A percentile compares a stretch with the other conserved stretches of the same genome.
These are phyloP conservation scores for Scytalidium lignicola DNA, from an alignment of 2,329 filamentous ascomycete species.

Conservation along the genomic window DNA sequence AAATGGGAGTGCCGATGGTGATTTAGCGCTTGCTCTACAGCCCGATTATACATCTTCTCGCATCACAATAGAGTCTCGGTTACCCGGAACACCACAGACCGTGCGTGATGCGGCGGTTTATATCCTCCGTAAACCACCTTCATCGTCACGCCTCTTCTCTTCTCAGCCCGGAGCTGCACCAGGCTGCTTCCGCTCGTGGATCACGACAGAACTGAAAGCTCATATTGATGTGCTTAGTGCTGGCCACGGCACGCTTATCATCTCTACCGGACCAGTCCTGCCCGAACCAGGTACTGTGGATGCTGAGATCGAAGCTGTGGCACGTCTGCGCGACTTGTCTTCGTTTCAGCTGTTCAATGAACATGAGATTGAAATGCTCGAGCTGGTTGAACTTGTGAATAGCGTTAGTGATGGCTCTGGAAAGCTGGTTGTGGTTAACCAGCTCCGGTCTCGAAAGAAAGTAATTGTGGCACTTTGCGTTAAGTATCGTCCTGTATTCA, in stretches of 20 bases:
- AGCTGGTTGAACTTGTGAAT: constrained; percentile 25
- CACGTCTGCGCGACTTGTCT: constrained; percentile 25
- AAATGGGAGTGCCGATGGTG: too few species aligned
- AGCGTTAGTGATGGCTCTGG: constrained; percentile 21
- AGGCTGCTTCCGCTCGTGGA: too few species aligned
- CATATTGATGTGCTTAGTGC: constrained; percentile 28
- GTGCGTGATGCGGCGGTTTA: constrained; percentile 31
- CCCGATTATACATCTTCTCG: too few species aligned
- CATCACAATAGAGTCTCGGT: constrained; percentile 17
- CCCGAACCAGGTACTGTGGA: constrained; percentile 18
- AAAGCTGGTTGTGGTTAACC: constrained; percentile 18
- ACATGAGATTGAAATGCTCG: constrained; percentile 23
- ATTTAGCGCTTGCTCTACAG: too few species aligned
- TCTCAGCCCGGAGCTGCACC: too few species aligned
- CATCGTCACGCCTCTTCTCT: too few species aligned
- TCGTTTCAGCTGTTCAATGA: constrained; percentile 27
- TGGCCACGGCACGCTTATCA: constrained; percentile 20
- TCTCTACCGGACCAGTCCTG: constrained; percentile 24
- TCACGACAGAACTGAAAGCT: constrained; percentile 25
- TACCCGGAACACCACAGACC: constrained; percentile 19
- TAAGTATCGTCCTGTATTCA: too few species aligned
- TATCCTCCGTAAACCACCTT: constrained; percentile 24
- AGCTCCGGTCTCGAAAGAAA: constrained; percentile 14
- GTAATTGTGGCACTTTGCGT: constrained; percentile 15
- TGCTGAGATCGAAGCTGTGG: constrained; percentile 17